Conservation (phyloP, 1,139 yeast genomes). For the Yamadazyma songkhlaensis region DNA sequence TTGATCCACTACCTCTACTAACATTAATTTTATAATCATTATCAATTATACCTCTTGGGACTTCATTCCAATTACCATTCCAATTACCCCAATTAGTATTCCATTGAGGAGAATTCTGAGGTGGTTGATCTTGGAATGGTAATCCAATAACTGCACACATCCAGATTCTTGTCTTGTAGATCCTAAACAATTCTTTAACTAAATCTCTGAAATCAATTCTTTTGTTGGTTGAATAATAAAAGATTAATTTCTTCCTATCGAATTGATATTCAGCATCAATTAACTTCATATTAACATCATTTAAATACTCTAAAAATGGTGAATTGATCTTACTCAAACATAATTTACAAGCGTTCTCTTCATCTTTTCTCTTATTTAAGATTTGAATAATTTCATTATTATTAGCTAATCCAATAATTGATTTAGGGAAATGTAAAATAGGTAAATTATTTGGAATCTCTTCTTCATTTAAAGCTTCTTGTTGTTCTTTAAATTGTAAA, state of each 20-base stretch:
- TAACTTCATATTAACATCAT: conserved; percentile 33
- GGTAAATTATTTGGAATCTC: conserved; percentile 20
- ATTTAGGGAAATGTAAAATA: conserved; percentile 62
- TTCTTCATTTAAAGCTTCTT: conserved; percentile 45
- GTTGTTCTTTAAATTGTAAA: conserved; percentile 57
- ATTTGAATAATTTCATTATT: conserved; percentile 60
- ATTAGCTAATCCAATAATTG: conserved; percentile 68
- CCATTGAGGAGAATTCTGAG: neutral
- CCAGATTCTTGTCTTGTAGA: conserved; percentile 96
- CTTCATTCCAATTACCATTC: conserved; percentile 1
- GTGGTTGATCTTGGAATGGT: conserved; percentile 18
- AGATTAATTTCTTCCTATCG: conserved; percentile 90
- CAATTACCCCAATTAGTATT: neutral
- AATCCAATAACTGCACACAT: conserved; percentile 74
- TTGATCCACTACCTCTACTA: conserved; percentile 4
- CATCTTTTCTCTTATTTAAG: conserved; percentile 61
- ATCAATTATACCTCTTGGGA: conserved; percentile 1
- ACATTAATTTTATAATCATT: conserved; percentile 2
- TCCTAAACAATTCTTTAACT: conserved; percentile 86
- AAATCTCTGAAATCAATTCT: conserved; percentile 91
- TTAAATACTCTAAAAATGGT: neutral
- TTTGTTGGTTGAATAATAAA: conserved; percentile 71
- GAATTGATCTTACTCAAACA: conserved; percentile 56
- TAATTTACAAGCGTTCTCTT: conserved; percentile 66
- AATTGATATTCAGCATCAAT: conserved; percentile 92